Evolutionary conservation across 2,329 filamentous ascomycete species (phyloP), one percentile per base, ranked within the genome.

Genomic region (Botryotinia globosa): DNA sequence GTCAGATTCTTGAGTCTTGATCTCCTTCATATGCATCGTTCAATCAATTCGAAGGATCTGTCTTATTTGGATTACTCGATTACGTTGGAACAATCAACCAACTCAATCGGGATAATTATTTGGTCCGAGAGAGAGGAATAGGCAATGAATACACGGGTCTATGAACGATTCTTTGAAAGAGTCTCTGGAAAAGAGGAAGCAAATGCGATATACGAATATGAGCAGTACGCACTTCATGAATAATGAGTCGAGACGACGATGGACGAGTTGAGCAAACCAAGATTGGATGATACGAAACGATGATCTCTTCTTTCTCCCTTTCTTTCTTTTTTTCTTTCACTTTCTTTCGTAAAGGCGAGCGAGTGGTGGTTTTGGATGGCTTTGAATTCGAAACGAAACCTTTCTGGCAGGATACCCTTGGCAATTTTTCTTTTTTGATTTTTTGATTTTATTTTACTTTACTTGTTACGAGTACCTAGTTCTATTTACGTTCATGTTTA

Each of bases 351-450:
- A 42, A 54, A 39, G 64, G 25, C 34, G 37, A n/a, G 45, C 48
- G 64, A 67, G 48, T n/a, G 65, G 29, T 54, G 48, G 65, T 32
- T 68, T 32, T 58, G 65, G 65, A 56, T 54, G 64, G 64, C 18
- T 42, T 42, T 39, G 37, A 42, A 10, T 18, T 56, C 18, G 61
- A 44, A 59, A 18, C 48, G 63, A 65, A 29, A 66, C 37, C 32
- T 68, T 37, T 68, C 37, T 56, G 37, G 65, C 65, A 68, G 65
- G 65, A 68, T 68, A 68, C 65, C 65, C 65, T 56, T 42, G 54
- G 48, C 65, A 56, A 56, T 42, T 39, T 62, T 62, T 54, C 25
- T 54, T 65, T 14, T 58, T 42, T 16, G 14, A 42, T 67, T 56
- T 42, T 32, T 67, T 16, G 9, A 42, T 9, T 48, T 32, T 42